A percentile compares a stretch with the other conserved stretches of the same genome.
phyloP scores from a whole-genome alignment of 1,284 basidiomycete species.

The Pholiota adiposa region DNA sequence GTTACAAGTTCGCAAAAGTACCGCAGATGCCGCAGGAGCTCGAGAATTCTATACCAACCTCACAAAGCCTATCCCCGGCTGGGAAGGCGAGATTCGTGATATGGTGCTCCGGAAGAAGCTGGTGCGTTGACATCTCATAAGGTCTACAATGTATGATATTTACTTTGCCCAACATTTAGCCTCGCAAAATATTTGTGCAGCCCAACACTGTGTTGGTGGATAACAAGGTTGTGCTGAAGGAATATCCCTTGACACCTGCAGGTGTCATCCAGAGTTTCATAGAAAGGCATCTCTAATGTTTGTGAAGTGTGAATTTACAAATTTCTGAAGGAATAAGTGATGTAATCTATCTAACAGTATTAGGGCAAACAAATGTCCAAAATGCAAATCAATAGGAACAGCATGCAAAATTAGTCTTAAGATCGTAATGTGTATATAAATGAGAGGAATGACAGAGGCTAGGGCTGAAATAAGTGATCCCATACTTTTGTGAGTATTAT shows the following conservation, averaged over 20 bases:
- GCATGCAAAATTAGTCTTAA: not conserved
- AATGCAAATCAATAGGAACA: not conserved
- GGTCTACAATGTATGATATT: not conserved
- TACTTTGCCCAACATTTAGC: conserved; percentile 41
- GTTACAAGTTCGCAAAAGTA: conserved; percentile 82
- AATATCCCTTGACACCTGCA: conserved; percentile 72
- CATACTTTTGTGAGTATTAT: conserved; percentile 28
- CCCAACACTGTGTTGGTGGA: conserved; percentile 74
- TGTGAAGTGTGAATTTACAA: not conserved
- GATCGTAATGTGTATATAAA: conserved; percentile 1
- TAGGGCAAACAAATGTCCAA: not conserved
- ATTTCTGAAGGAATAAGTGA: not conserved
- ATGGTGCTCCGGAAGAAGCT: conserved; percentile 80
- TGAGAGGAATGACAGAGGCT: not conserved
- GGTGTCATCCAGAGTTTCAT: conserved; percentile 83
- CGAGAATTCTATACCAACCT: conserved; percentile 75
- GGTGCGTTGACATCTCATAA: conserved; percentile 42
- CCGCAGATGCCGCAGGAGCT: conserved; percentile 79
- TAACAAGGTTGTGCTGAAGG: conserved; percentile 72
- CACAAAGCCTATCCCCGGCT: conserved; percentile 71
- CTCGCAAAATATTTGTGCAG: conserved; percentile 83
- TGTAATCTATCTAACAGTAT: not conserved
- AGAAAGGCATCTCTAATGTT: conserved; percentile 61
- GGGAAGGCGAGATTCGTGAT: conserved; percentile 77
- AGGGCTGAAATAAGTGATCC: not conserved